These are phyloP conservation scores for Talaromyces rugulosus DNA, from an alignment of 2,329 filamentous ascomycete genomes.

Conservation along the genomic window DNA sequence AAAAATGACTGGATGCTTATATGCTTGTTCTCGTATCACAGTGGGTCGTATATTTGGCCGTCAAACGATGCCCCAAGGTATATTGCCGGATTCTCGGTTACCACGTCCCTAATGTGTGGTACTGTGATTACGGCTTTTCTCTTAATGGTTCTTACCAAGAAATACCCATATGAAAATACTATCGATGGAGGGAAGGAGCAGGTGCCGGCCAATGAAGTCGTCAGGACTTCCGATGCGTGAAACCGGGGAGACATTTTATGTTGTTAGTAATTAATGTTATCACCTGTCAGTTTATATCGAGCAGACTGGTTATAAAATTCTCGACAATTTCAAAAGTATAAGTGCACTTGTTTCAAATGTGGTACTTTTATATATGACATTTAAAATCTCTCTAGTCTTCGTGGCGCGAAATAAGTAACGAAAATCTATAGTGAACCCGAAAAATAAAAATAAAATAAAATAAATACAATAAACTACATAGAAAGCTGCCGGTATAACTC, in stretches of 20 bases:
- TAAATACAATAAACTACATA: background rate
- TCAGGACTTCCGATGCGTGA: background rate
- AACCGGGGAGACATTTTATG: background rate
- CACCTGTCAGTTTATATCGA: background rate
- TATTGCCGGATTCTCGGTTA: constrained; percentile 6
- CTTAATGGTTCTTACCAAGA: constrained; percentile 14
- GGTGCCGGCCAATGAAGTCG: background rate
- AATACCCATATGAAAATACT: constrained; percentile 14
- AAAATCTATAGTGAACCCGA: background rate
- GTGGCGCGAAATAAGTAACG: background rate
- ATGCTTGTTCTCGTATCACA: background rate
- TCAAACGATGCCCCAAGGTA: background rate
- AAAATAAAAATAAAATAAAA: background rate
- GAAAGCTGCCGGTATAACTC: background rate
- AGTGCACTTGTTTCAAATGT: background rate
- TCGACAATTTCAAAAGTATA: background rate
- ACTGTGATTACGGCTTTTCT: constrained; percentile 9
- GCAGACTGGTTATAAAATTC: background rate
- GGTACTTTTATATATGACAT: background rate
- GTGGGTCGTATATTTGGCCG: constrained; percentile 2
- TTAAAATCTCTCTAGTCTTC: background rate
- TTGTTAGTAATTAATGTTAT: background rate
- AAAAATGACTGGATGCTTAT: background rate
- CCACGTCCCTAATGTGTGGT: constrained; percentile 8
- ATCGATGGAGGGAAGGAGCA: constrained; percentile 9